Evolutionary conservation across 768 basidiomycete species (phyloP), one percentile per base, ranked within the genome.

Genomic region (Xerocomellus intermedius): DNA sequence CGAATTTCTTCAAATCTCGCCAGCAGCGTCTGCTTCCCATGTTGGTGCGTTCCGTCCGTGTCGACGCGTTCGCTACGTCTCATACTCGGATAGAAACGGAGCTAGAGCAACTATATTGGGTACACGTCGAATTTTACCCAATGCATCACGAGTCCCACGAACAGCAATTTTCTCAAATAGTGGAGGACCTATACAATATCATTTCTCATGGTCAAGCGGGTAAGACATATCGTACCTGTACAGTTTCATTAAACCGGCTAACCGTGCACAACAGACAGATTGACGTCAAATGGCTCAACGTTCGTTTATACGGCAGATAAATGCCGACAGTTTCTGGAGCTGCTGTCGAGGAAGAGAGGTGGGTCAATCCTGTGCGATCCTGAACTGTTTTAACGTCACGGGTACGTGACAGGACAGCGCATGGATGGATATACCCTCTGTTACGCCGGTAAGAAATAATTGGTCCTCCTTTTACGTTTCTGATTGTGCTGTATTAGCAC

Each of bases 61-160:
- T 28, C 16, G 24, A 17, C 19, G 26, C n/a, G 17, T 60, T 28
- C 38, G n/a, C 41, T 41, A 33, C 10, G n/a, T 54, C 47, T 63
- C 33, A 63, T 44, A 21, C n/a, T 22, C 16, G n/a, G 12, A 19
- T 35, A 85, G 84, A 73, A 48, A 56, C 72, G 19, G 72, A 73
- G 4, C 60, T 85, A 8, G 75, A 82, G 43, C 75, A 76, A 26
- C 69, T 82, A 17, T 87, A 83, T 54, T 87, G 86, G 86, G 62
- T 62, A 1, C 86, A 89, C 56, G 67, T 85, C 16, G 85, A 87
- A 59, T 79, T 74, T 56, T 86, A 83, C 64, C 84, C 83, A 0
- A 82, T 80, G 70, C 85, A 87, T 63, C 62, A 76, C 17, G 45
- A 46, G 8, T 45, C 85, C 58, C 58, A 75, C 13, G 48, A 54